These are phyloP conservation scores for Capronia americana DNA, from an alignment of 2,329 filamentous ascomycete species.

Conservation along the genomic window DNA sequence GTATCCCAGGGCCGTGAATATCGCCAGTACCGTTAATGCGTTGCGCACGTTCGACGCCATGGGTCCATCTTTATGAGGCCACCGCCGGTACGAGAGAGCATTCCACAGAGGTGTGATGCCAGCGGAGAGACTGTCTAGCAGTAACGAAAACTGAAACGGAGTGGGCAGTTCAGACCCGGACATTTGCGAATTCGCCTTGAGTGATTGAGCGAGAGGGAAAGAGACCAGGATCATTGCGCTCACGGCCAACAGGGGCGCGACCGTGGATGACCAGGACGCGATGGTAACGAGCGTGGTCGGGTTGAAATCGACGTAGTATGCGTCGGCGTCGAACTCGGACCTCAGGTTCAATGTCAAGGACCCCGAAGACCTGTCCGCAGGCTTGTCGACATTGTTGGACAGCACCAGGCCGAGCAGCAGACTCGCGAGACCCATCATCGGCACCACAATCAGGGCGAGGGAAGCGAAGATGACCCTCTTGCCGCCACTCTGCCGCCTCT, in stretches of 20 bases:
- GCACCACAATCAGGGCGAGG: constrained; percentile 8
- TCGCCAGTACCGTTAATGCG: constrained; percentile 9
- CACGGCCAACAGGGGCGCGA: constrained; percentile 39
- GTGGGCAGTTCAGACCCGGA: constrained; percentile 9
- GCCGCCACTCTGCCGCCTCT: not conserved
- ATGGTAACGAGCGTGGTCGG: constrained; percentile 37
- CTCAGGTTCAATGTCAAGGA: not conserved
- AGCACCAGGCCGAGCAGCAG: constrained; percentile 12
- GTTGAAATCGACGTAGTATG: constrained; percentile 37
- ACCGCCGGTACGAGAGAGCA: constrained; percentile 7
- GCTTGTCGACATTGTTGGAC: constrained; percentile 6
- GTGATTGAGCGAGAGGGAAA: constrained; percentile 36
- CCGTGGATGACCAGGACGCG: constrained; percentile 40
- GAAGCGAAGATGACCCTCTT: constrained; percentile 4
- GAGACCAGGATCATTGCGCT: constrained; percentile 40
- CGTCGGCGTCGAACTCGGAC: constrained; percentile 20
- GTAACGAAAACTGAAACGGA: constrained; percentile 10
- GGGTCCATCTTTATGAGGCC: constrained; percentile 12
- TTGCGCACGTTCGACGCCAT: constrained; percentile 27
- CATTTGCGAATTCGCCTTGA: constrained; percentile 20
- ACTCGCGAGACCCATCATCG: constrained; percentile 9
- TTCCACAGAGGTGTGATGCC: constrained; percentile 4
- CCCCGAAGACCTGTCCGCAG: not conserved
- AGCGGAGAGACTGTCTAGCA: constrained; percentile 2
- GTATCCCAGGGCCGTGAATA: constrained; percentile 14